phyloP scores from a whole-genome alignment of 169 alveolate species.

The Fabrea salina region DNA sequence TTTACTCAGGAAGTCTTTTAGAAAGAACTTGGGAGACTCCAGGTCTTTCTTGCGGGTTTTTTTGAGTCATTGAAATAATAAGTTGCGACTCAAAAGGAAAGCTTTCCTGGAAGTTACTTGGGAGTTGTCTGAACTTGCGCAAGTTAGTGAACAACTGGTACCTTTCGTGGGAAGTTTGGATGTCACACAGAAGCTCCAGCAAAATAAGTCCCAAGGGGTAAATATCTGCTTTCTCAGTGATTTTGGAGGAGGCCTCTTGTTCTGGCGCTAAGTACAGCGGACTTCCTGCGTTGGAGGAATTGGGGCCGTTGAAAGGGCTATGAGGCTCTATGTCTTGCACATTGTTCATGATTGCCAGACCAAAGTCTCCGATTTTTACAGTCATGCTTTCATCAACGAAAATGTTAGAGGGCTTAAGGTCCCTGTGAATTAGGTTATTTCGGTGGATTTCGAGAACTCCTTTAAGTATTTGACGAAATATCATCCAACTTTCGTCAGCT shows the following conservation, averaged over 20 bases:
- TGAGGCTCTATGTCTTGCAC: constrained; percentile 31
- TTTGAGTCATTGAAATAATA: constrained; percentile 17
- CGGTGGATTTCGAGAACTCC: constrained; percentile 62
- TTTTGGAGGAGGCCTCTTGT: constrained; percentile 7
- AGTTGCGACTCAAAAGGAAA: constrained; percentile 34
- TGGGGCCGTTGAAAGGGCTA: constrained; percentile 30
- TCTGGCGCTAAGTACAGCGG: constrained; percentile 53
- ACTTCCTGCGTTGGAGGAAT: constrained; percentile 43
- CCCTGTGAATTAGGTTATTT: constrained; percentile 56
- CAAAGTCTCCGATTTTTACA: constrained; percentile 62
- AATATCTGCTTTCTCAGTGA: constrained; percentile 57
- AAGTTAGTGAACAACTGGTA: constrained; percentile 13
- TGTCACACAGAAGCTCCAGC: constrained; percentile 34
- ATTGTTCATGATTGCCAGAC: constrained; percentile 43
- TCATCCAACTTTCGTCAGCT: constrained; percentile 2
- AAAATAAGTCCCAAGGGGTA: constrained; percentile 53
- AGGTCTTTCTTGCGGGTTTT: constrained; percentile 41
- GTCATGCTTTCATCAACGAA: constrained; percentile 42
- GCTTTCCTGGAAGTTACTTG: constrained; percentile 13
- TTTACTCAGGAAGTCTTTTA: too few relatives aligned
- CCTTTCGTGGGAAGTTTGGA: constrained; percentile 36
- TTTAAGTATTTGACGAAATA: constrained; percentile 42
- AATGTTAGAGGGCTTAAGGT: constrained; percentile 62
- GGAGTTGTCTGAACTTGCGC: constrained; percentile 15
- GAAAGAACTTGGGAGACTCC: constrained; percentile 35